Conservation (phyloP, 2,329 filamentous ascomycete species). For the Penicillium palitans region DNA sequence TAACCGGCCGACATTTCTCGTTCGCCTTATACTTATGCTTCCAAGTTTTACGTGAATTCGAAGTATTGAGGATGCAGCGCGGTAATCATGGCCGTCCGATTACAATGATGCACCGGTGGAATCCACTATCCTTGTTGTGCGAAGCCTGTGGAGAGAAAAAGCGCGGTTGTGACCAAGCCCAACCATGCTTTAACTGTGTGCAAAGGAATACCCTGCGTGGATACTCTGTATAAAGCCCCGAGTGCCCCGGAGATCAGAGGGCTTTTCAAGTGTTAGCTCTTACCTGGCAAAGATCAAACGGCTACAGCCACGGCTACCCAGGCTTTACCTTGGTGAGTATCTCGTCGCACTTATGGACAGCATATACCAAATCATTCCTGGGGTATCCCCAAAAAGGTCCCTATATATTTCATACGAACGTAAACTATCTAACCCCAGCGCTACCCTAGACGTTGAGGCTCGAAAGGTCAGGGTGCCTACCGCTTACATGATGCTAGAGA, state of each 20-base stretch:
- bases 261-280: neutral
- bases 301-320: neutral
- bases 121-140: slow-evolving; percentile 20
- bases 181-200: slow-evolving; percentile 25
- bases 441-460: slow-evolving; percentile 14
- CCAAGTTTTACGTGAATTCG: neutral
- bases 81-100: slow-evolving; percentile 12
- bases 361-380: slow-evolving; percentile 11
- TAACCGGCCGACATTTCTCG: neutral
- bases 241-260: neutral
- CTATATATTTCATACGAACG: slow-evolving; percentile 27
- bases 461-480: slow-evolving; percentile 19
- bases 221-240: slow-evolving; percentile 14
- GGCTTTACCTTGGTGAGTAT: neutral
- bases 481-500: slow-evolving; percentile 18
- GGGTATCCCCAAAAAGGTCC: slow-evolving; percentile 21
- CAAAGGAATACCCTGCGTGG: slow-evolving; percentile 20
- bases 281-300: neutral
- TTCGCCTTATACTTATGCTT: neutral
- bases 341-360: neutral
- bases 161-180: slow-evolving; percentile 23
- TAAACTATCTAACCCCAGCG: slow-evolving; percentile 18
- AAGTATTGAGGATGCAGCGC: slow-evolving; percentile 13
- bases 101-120: slow-evolving; percentile 39
- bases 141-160: slow-evolving; percentile 24